A percentile compares a stretch with the other conserved stretches of the same genome.
These are phyloP conservation scores for Gossypium stocksii DNA, from an alignment of 345 rosid species.

Conservation along the genomic window DNA sequence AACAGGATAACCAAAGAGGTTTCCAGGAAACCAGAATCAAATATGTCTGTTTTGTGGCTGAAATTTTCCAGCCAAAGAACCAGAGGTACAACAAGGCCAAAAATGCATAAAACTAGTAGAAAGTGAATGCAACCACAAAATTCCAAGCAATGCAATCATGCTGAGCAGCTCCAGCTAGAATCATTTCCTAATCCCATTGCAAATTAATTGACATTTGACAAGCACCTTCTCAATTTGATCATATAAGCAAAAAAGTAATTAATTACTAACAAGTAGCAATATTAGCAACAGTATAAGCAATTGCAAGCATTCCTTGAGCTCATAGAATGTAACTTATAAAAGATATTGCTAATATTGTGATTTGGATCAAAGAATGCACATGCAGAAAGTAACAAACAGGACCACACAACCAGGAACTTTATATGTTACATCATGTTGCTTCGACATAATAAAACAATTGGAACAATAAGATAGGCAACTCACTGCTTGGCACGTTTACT, in stretches of 20 bases:
- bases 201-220: background rate
- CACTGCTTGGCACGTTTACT: constrained; percentile 90
- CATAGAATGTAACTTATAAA: background rate
- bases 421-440: background rate
- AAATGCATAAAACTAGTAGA: background rate
- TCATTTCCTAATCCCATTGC: background rate
- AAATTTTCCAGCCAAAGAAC: background rate
- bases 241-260: background rate
- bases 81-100: background rate
- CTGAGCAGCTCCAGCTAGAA: background rate
- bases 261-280: constrained; percentile 1
- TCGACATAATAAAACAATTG: background rate
- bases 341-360: background rate
- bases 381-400: background rate
- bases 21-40: background rate
- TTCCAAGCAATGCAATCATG: background rate
- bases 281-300: background rate
- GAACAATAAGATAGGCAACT: constrained; percentile 29
- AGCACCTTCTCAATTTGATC: background rate
- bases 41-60: background rate
- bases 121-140: background rate
- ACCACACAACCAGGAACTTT: background rate
- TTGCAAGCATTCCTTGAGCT: background rate
- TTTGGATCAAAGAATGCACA: background rate
- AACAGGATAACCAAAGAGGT: background rate